A percentile compares a stretch with the other conserved stretches of the same genome.
These are phyloP conservation scores for Phyllosticta citrichinensis DNA, from an alignment of 2,329 filamentous ascomycete species.

Conservation along the genomic window DNA sequence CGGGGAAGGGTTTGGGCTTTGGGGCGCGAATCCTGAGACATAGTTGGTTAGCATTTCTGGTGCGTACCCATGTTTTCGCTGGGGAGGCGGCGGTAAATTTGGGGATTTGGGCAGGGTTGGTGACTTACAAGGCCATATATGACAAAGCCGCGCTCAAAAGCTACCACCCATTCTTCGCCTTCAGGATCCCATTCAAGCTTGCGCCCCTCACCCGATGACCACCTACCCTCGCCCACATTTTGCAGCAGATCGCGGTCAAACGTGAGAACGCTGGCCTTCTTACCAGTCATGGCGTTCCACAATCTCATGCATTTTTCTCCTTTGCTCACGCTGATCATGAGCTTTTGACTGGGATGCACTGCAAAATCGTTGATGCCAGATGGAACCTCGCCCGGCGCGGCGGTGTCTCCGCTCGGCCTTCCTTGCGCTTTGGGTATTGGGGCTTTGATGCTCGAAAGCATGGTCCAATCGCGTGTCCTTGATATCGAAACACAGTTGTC, in stretches of 20 bases:
- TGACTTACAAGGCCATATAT: conserved; percentile 64
- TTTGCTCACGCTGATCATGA: conserved; percentile 87
- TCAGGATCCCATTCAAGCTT: conserved; percentile 69
- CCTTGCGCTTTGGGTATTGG: conserved; percentile 73
- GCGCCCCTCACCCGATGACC: conserved; percentile 71
- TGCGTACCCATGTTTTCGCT: not conserved
- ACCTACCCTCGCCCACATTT: conserved; percentile 65
- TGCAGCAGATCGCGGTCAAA: conserved; percentile 65
- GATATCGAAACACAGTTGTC: conserved; percentile 88
- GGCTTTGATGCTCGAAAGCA: conserved; percentile 79
- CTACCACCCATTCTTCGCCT: conserved; percentile 77
- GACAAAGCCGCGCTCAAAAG: conserved; percentile 74
- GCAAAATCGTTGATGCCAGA: conserved; percentile 92
- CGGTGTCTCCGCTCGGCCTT: conserved; percentile 82
- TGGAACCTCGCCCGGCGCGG: conserved; percentile 67
- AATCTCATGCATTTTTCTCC: conserved; percentile 86
- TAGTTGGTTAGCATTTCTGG: not conserved
- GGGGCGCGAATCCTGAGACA: conserved; percentile 57
- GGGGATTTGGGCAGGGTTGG: not conserved
- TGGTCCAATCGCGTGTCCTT: conserved; percentile 77
- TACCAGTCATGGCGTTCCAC: conserved; percentile 95
- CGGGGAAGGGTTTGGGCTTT: conserved; percentile 62
- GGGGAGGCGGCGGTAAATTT: not conserved
- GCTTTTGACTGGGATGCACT: conserved; percentile 89
- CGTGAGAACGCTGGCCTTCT: conserved; percentile 86